Evolutionary conservation across 495 filamentous ascomycete species (phyloP).

Genomic region (Aspergillus olivimuriae): DNA sequence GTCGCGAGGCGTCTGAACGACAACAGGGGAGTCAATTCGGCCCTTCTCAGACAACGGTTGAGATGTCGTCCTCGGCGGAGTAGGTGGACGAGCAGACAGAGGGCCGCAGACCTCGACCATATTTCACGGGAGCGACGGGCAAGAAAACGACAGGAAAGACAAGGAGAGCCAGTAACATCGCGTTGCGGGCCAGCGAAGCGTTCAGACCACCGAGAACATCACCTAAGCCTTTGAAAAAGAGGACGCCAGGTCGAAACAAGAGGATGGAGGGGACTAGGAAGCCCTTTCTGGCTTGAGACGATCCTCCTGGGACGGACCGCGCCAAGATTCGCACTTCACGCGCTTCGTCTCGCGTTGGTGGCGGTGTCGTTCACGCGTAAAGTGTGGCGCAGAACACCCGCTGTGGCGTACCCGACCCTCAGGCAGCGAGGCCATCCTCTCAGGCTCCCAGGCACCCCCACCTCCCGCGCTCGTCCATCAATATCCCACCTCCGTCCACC

Average conservation of each 20-base stretch:
- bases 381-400: constrained; percentile 34
- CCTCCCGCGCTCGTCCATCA: too few relatives aligned
- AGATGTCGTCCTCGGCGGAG: constrained; percentile 54
- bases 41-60: constrained; percentile 25
- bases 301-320: constrained; percentile 3
- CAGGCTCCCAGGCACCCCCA: too few relatives aligned
- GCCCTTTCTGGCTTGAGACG: constrained; percentile 6
- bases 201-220: constrained; percentile 16
- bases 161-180: constrained; percentile 25
- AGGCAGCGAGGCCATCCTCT: constrained; percentile 20
- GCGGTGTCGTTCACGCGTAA: constrained; percentile 34
- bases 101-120: constrained; percentile 49
- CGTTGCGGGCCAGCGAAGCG: constrained; percentile 18
- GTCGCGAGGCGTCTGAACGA: constrained; percentile 41
- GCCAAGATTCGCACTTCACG: constrained; percentile 16
- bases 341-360: constrained; percentile 20
- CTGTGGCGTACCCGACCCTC: constrained; percentile 18
- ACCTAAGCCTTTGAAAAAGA: constrained; percentile 4
- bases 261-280: constrained; percentile 4
- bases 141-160: constrained; percentile 10
- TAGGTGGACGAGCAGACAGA: constrained; percentile 51
- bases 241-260: background rate
- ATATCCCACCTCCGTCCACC: background rate
- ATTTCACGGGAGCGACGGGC: constrained; percentile 21
- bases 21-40: constrained; percentile 24